Evolutionary conservation across 495 filamentous ascomycete genomes (phyloP).

Genomic region (Aspergillus coremiiformis): DNA sequence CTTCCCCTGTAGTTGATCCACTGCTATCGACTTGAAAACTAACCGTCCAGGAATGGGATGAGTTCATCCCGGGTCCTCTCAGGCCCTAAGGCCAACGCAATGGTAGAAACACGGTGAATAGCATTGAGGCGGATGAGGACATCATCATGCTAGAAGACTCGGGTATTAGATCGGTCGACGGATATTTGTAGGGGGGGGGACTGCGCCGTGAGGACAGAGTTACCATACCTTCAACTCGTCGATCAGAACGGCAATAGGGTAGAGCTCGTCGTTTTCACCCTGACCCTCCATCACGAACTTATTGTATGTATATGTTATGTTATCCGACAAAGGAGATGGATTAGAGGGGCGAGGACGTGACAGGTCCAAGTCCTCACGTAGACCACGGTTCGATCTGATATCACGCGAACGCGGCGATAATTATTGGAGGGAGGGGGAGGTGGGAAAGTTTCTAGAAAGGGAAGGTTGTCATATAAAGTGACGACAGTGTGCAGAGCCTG

Average conservation of each 20-base stretch:
- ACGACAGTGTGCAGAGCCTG: slow-evolving; percentile 13
- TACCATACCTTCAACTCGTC: slow-evolving; percentile 89
- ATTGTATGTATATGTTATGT: slow-evolving; percentile 17
- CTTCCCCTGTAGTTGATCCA: slow-evolving; percentile 3
- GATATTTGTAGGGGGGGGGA: not conserved
- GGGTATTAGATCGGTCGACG: slow-evolving; percentile 17
- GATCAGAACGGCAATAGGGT: slow-evolving; percentile 98
- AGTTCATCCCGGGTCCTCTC: slow-evolving; percentile 96
- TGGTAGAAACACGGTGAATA: slow-evolving; percentile 94
- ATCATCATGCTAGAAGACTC: slow-evolving; percentile 74
- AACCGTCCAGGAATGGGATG: slow-evolving; percentile 97
- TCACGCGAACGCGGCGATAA: slow-evolving; percentile 25
- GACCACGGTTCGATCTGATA: slow-evolving; percentile 14
- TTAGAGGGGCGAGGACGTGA: slow-evolving; percentile 23
- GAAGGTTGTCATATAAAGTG: slow-evolving; percentile 7
- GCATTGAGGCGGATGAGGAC: slow-evolving; percentile 95
- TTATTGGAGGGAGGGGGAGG: slow-evolving; percentile 3
- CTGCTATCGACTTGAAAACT: slow-evolving; percentile 19
- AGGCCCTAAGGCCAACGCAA: slow-evolving; percentile 88
- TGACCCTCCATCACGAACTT: slow-evolving; percentile 57
- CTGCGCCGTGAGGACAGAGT: not conserved
- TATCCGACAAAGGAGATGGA: slow-evolving; percentile 14
- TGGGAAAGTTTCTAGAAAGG: not conserved
- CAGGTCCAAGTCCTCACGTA: slow-evolving; percentile 31
- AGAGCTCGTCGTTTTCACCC: slow-evolving; percentile 88